phyloP scores from a whole-genome alignment of 1,139 yeast genomes.

The Pichia sp. region DNA sequence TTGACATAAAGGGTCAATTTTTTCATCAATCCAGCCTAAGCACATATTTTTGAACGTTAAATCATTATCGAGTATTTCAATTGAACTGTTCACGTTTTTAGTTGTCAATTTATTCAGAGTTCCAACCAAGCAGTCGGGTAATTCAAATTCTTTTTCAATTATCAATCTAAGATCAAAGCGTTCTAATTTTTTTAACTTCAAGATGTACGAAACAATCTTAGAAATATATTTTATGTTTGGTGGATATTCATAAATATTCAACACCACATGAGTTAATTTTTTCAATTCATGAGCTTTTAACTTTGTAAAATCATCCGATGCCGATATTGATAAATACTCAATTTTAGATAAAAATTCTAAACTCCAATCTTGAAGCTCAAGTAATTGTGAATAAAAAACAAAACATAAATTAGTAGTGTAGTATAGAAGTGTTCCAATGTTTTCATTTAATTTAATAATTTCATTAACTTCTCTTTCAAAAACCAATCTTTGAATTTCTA shows the following conservation, averaged over 20 bases:
- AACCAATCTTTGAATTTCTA: slow-evolving; percentile 4
- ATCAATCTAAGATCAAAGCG: slow-evolving; percentile 2
- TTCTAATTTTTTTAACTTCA: slow-evolving; percentile 1
- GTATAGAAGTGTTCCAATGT: not conserved
- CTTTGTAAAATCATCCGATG: slow-evolving; percentile 1
- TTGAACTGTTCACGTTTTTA: not conserved
- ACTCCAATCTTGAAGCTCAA: slow-evolving; percentile 4
- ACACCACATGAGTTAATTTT: not conserved
- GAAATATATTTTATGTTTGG: slow-evolving; percentile 1
- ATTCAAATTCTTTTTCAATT: slow-evolving; percentile 4
- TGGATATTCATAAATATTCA: slow-evolving; percentile 8
- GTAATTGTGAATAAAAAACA: slow-evolving; percentile 6
- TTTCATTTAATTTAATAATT: not conserved
- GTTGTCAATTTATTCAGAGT: not conserved
- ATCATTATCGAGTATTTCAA: slow-evolving; percentile 8
- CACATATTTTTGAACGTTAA: slow-evolving; percentile 7
- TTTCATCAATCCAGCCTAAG: slow-evolving; percentile 7
- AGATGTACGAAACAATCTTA: slow-evolving; percentile 1
- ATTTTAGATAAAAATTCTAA: not conserved
- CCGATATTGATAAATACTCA: slow-evolving; percentile 3
- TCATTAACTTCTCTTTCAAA: slow-evolving; percentile 6
- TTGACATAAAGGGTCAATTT: not conserved
- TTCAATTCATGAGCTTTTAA: not conserved
- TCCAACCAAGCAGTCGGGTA: slow-evolving; percentile 2
- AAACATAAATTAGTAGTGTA: not conserved